Evolutionary conservation across 148 eudicot genomes (phyloP).

Genomic region (Salicornia ramosissima): DNA sequence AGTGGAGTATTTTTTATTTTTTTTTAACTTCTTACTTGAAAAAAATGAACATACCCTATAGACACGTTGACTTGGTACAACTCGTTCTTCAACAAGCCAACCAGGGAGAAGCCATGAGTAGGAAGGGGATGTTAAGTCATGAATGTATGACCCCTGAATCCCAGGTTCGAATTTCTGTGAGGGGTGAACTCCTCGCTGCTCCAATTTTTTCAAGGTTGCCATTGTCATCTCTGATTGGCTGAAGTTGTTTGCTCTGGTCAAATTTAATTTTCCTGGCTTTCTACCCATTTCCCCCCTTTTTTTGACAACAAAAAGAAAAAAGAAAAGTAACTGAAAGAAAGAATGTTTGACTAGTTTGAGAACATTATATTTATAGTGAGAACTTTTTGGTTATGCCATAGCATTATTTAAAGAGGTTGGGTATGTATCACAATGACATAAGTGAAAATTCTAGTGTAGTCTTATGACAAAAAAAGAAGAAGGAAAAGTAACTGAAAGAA

Average conservation of each 20-base stretch:
- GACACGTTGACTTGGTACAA: constrained; percentile 7
- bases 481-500: too few species aligned
- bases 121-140: constrained; percentile 6
- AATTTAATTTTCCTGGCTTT: not conserved
- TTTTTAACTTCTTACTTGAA: too few species aligned
- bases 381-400: too few species aligned
- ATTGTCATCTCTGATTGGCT: not conserved
- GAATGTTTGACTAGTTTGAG: too few species aligned
- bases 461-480: too few species aligned
- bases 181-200: not conserved
- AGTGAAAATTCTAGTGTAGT: too few species aligned
- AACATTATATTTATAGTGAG: too few species aligned
- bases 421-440: too few species aligned
- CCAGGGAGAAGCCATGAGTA: constrained; percentile 24
- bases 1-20: too few species aligned
- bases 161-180: not conserved
- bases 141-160: not conserved
- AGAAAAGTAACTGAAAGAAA: too few species aligned
- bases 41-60: constrained; percentile 20
- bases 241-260: not conserved
- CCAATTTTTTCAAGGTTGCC: not conserved
- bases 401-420: too few species aligned
- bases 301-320: too few species aligned
- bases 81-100: constrained; percentile 26
- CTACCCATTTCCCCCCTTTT: not conserved